Base-by-base conservation (phyloP, 768 basidiomycete genomes). In the Neoboletus magnificus region DNA sequence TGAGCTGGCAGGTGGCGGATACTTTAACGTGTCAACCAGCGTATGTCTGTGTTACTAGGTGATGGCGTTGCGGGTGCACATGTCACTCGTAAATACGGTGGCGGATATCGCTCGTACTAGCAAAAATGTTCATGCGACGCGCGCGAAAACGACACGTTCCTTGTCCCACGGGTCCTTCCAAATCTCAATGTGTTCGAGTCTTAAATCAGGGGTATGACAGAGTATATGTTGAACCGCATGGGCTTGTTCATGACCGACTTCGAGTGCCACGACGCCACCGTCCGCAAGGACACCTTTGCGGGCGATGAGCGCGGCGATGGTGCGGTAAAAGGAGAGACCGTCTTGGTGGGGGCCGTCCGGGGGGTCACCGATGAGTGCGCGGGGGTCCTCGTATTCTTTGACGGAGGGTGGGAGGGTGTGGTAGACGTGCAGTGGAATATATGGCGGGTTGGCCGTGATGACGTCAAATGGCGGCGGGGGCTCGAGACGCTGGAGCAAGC, bases 361-460 rank as follows among this genome's bases (percentile, higher is more conserved):
- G 22, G 77, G 77, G 49, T 91, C 92, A 22, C 91, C 93, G 41
- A 93, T 77, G 23, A 98, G 81, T 12, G 95, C 95, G 16, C 74
- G 77, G 10, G 79, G 82, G 73, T 95, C 93, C 71, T 98, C 96
- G 67, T 82, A 90, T 50, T 81, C 76, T 48, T 74, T 80, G 50
- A 98, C 94, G 46, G 84, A 86, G n/a, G 66, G 56, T 9, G 87
- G 80, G 33, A 98, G 79, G 23, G 63, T 49, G 41, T 81, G 71
- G 66, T 86, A 95, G 56, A 88, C 86, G 37, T 71, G 61, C 58
- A 70, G 77, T 36, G 93, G 77, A 60, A 98, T 89, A 72, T 97
- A 98, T 11, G 92, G 89, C 25, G 90, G 89, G 72, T 94, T 95
- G 16, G 86, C 82, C 12, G 91, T 92, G 64, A 94, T 75, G 54